Conservation (phyloP, 1,139 yeast species). For the Sugiyamaella xylanicola region DNA sequence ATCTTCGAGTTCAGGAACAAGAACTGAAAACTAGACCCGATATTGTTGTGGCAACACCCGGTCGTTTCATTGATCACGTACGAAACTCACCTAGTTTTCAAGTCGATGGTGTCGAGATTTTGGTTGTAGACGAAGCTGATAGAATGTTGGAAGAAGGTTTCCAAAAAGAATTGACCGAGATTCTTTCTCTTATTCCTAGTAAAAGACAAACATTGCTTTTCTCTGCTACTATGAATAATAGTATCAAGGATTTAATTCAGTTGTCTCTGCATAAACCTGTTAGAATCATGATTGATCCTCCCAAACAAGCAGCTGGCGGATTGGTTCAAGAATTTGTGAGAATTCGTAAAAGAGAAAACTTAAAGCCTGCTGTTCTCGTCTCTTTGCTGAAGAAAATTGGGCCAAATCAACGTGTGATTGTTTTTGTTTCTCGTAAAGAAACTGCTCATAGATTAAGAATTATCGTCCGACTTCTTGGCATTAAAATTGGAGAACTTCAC, state of each 20-base stretch:
- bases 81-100: slow-evolving; percentile 92
- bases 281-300: slow-evolving; percentile 94
- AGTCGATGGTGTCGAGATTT: slow-evolving; percentile 86
- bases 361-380: slow-evolving; percentile 80
- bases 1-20: slow-evolving; percentile 91
- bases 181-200: slow-evolving; percentile 79
- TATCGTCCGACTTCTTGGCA: slow-evolving; percentile 80
- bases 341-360: slow-evolving; percentile 82
- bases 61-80: slow-evolving; percentile 94
- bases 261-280: slow-evolving; percentile 88
- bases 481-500: slow-evolving; percentile 89
- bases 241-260: slow-evolving; percentile 82
- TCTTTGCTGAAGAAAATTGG: slow-evolving; percentile 67
- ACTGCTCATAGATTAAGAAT: slow-evolving; percentile 85
- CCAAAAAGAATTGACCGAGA: slow-evolving; percentile 91
- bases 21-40: slow-evolving; percentile 91
- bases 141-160: slow-evolving; percentile 99
- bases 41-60: slow-evolving; percentile 94
- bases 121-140: slow-evolving; percentile 97
- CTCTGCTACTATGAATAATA: slow-evolving; percentile 97
- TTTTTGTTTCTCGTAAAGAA: slow-evolving; percentile 89
- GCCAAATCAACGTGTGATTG: slow-evolving; percentile 75
- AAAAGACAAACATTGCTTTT: slow-evolving; percentile 91
- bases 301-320: slow-evolving; percentile 86
- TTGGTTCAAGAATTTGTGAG: slow-evolving; percentile 92